phyloP scores from a whole-genome alignment of 805 yeast species.

The Ogataea zsoltii region DNA sequence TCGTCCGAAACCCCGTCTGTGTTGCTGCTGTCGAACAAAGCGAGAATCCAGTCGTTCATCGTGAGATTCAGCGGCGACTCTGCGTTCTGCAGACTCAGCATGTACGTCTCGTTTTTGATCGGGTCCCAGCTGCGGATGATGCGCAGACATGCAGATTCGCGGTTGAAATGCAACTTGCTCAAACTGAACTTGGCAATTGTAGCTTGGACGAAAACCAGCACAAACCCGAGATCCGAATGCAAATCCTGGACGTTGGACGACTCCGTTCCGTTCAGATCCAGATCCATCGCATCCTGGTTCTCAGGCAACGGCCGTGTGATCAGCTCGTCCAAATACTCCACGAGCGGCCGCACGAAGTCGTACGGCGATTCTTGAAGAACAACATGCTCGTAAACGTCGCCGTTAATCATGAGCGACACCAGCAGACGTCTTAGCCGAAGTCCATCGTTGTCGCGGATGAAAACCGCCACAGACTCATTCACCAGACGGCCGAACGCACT shows the following conservation, averaged over 20 bases:
- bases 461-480: constrained; percentile 32
- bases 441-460: constrained; percentile 43
- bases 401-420: constrained; percentile 48
- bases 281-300: constrained; percentile 27
- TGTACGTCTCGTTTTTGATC: constrained; percentile 9
- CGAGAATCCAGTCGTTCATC: constrained; percentile 74
- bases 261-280: constrained; percentile 49
- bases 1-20: constrained; percentile 85
- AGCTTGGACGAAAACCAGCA: constrained; percentile 46
- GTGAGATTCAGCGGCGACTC: constrained; percentile 27
- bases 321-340: constrained; percentile 52
- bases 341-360: constrained; percentile 42
- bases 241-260: constrained; percentile 61
- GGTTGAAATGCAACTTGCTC: constrained; percentile 8
- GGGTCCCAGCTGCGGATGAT: constrained; percentile 19
- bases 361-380: constrained; percentile 47
- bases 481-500: constrained; percentile 41
- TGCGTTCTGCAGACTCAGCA: constrained; percentile 21
- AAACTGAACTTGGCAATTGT: constrained; percentile 17
- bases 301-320: constrained; percentile 20
- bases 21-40: constrained; percentile 59
- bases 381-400: constrained; percentile 42
- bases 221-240: constrained; percentile 67
- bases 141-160: constrained; percentile 6
- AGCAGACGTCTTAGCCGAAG: constrained; percentile 51